Base-by-base conservation (phyloP, 768 basidiomycete species). In the Peribolospora kevripleyi region DNA sequence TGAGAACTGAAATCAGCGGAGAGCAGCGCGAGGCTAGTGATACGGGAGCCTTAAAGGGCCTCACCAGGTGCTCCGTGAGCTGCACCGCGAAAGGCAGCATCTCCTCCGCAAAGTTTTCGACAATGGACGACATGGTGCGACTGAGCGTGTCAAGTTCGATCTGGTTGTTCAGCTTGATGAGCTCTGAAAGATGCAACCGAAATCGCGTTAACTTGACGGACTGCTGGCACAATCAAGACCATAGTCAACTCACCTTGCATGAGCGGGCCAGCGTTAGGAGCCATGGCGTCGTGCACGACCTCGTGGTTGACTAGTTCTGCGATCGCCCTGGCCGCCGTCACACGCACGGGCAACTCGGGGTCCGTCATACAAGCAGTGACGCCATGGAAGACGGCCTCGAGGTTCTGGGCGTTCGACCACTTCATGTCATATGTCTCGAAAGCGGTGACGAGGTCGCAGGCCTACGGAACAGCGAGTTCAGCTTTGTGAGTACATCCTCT, bases 81-180 rank as follows among this genome's bases (percentile, higher is more conserved):
- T 84, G 80, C 42, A 79, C 78, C 11, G 84, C 82, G 46, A 88
- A 85, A 5, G 85, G 85, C 4, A 85, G 70, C 5, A 91, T 70
- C 70, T 88, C 82, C 4, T 76, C 76, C 63, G 82, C 79, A 75
- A 84, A 91, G 46, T 76, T 75, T 60, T 84, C 78, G 11, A 88
- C 86, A 76, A 90, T 80, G 37, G 77, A 75, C 62, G 85, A 82
- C 80, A 86, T 84, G 62, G 80, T 76, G 58, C 71, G 72, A 63
- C 84, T 85, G 54, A 88, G 72, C 50, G 84, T 74, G 64, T 90
- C 85, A 48, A 91, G 70, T 65, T 90, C 86, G 48, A 84, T 85
- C 68, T 88, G 83, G 64, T 87, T 82, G n/a, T 82, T 78, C 48
- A 91, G 73, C 65, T 84, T 84, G 61, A 88, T 74, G n/a, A 88